These are phyloP conservation scores for Wilcoxina mikolae DNA, from an alignment of 495 filamentous ascomycete genomes.

Conservation along the genomic window DNA sequence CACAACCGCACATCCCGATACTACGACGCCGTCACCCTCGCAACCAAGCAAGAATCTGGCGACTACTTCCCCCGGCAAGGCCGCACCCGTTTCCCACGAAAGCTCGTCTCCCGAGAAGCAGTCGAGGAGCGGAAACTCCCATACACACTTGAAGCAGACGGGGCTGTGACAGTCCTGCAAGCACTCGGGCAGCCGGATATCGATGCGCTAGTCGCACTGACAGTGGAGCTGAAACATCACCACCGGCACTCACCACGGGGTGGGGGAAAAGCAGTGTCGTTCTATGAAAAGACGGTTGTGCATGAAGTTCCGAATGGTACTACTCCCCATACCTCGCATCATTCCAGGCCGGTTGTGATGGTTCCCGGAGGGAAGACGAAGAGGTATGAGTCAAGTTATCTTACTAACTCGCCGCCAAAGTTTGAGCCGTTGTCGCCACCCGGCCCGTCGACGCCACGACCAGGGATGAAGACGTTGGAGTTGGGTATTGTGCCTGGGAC, in stretches of 20 bases:
- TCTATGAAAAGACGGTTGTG: conserved; percentile 17
- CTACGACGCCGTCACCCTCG: conserved; percentile 15
- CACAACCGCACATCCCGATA: conserved; percentile 4
- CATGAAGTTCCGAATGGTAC: conserved; percentile 20
- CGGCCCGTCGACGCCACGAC: conserved; percentile 3
- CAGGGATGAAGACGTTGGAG: background rate
- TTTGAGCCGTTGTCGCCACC: conserved; percentile 4
- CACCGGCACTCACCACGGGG: conserved; percentile 6
- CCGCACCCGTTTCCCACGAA: conserved; percentile 24
- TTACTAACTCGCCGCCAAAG: background rate
- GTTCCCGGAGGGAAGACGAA: background rate
- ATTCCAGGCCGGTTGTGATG: background rate
- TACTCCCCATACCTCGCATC: conserved; percentile 10
- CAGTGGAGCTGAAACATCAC: conserved; percentile 13
- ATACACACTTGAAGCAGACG: conserved; percentile 21
- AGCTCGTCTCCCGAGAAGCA: conserved; percentile 22
- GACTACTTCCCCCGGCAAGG: conserved; percentile 14
- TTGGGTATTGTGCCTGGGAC: background rate
- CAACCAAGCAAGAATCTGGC: conserved; percentile 8
- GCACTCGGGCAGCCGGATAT: conserved; percentile 23
- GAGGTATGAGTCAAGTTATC: background rate
- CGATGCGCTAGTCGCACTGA: conserved; percentile 24
- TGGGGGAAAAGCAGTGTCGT: conserved; percentile 25
- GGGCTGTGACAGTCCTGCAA: conserved; percentile 19
- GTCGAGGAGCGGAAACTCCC: conserved; percentile 20